Evolutionary conservation across 208 protist genomes (phyloP).

Genomic region (Leishmania amazonensis): DNA sequence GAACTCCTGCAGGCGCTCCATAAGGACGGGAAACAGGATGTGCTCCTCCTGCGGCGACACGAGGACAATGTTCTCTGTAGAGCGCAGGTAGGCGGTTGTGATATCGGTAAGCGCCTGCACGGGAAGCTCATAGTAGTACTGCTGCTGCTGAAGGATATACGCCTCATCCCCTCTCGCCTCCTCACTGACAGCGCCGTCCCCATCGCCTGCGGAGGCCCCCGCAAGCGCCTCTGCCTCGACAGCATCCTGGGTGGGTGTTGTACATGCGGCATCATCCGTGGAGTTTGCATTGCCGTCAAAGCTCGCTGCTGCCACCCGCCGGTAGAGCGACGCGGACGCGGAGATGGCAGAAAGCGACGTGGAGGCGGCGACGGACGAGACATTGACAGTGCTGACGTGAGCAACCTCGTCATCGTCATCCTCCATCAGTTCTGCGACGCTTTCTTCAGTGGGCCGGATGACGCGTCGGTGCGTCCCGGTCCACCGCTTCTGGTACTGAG

Average conservation of each 20-base stretch:
- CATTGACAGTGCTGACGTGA: neutral
- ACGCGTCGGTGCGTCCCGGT: constrained; percentile 21
- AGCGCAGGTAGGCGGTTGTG: constrained; percentile 47
- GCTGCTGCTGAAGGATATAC: constrained; percentile 18
- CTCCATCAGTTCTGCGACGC: constrained; percentile 27
- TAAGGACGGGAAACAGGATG: constrained; percentile 68
- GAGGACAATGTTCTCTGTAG: constrained; percentile 46
- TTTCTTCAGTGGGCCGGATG: constrained; percentile 25
- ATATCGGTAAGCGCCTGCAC: constrained; percentile 39
- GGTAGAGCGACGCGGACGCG: constrained; percentile 14
- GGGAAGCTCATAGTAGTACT: constrained; percentile 30
- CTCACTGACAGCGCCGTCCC: neutral
- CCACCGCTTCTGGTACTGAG: constrained; percentile 12
- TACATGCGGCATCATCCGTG: neutral
- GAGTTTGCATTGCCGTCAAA: neutral
- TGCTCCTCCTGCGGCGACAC: constrained; percentile 73
- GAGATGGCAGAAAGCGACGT: constrained; percentile 13
- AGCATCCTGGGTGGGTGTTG: neutral
- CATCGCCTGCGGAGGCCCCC: neutral
- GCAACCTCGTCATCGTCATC: constrained; percentile 11
- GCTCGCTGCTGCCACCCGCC: neutral
- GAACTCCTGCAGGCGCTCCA: constrained; percentile 55
- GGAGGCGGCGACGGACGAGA: neutral
- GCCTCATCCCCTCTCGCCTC: neutral
- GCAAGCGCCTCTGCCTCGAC: neutral